A percentile compares a stretch with the other conserved stretches of the same genome.
Evolutionary conservation across 2,329 filamentous ascomycete species (phyloP).

Genomic region (Aspergillus sp.): DNA sequence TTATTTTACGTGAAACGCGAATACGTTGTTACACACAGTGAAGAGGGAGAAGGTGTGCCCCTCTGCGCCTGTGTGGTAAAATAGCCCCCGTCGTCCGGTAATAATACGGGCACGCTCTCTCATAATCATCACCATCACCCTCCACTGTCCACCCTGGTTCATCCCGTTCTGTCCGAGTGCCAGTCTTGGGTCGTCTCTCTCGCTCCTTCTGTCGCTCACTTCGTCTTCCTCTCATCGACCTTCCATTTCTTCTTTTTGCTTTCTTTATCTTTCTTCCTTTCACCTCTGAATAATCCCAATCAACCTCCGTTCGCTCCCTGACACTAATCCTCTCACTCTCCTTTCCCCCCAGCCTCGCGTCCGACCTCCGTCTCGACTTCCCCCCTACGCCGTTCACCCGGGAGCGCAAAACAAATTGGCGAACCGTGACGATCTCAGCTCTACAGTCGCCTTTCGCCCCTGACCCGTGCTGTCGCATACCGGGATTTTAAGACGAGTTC

Average conservation of each 20-base stretch:
- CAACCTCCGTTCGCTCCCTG: constrained; percentile 16
- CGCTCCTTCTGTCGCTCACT: constrained; percentile 12
- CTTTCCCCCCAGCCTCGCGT: constrained; percentile 6
- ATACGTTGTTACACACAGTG: background rate
- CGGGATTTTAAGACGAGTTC: constrained; percentile 30
- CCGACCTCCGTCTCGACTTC: constrained; percentile 5
- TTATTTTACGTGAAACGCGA: background rate
- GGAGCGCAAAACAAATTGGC: constrained; percentile 13
- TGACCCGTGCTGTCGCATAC: constrained; percentile 28
- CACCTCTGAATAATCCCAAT: constrained; percentile 12
- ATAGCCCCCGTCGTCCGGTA: background rate
- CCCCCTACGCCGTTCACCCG: constrained; percentile 13
- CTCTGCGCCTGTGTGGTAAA: background rate
- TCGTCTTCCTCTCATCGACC: constrained; percentile 11
- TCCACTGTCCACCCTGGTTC: background rate
- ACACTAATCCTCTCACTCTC: constrained; percentile 6
- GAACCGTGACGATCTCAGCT: constrained; percentile 1
- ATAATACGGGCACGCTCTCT: background rate
- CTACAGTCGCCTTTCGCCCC: background rate
- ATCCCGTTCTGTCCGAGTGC: background rate
- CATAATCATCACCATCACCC: background rate
- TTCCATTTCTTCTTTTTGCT: constrained; percentile 17
- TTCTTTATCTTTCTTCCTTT: constrained; percentile 16
- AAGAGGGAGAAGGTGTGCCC: background rate
- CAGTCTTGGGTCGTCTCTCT: background rate